Evolutionary conservation across 1,284 basidiomycete species (phyloP), one percentile per base, ranked within the genome.

Genomic region (Malassezia brasiliensis): DNA sequence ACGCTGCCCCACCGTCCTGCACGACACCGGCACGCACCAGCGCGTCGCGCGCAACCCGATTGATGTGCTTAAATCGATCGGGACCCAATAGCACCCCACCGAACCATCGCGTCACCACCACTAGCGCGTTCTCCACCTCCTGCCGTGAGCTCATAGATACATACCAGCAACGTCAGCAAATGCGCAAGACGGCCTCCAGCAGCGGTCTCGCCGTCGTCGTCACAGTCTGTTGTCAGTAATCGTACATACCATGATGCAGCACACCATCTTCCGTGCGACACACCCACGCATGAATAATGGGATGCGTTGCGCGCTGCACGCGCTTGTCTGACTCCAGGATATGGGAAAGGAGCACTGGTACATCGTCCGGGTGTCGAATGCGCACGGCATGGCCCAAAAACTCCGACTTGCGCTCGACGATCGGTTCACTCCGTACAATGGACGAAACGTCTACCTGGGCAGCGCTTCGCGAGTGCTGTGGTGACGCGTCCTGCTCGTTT

Each of bases 161-260:
- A 34, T 38, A 64, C 64, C 41, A 73, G 47, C 3, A 75, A 54
- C 31, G 65, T 57, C 9, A 76, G 53, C 19, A 76, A 52, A 58
- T 76, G 75, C 0, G 75, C 75, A 8, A 76, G 50, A 9, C 75
- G 54, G 1, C 69, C 70, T 1, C 75, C 75, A 0, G 75, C 75
- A 0, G 75, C 74, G 0, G 70, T 65, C 50, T 76, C 75, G 36
- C 74, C 75, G 48, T 72, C 65, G 37, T 75, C 72, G 50, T 72
- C 68, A 51, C 66, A 66, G 48, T 72, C 72, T 62, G 17, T 4
- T n/a, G 25, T 25, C 36, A 39, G 37, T 28, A 35, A 48, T 31
- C 25, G 15, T 30, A 31, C 45, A 20, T 10, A 22, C 64, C 66
- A 32, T 69, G 64, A 58, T 75, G 71, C 2, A 69, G 31, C 2